These are phyloP conservation scores for Lactuca sativa DNA, from an alignment of 129 eudicot species.

Conservation along the genomic window DNA sequence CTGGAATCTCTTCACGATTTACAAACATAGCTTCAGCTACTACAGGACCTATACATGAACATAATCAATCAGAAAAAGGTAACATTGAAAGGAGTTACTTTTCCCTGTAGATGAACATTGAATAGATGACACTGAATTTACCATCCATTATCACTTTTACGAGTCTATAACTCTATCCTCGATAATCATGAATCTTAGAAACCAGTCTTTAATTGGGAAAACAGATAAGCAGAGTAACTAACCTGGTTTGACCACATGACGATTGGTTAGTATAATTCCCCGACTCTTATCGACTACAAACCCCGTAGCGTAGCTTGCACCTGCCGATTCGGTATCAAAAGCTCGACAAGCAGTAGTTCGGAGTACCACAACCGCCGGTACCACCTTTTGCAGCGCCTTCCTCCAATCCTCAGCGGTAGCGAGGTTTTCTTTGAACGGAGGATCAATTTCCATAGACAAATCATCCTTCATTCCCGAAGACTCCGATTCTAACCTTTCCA, in stretches of 20 bases:
- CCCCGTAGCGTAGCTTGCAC: constrained; percentile 92
- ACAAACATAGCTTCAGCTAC: constrained; percentile 98
- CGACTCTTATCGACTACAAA: constrained; percentile 87
- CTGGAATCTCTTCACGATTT: constrained; percentile 88
- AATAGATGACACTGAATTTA: not conserved
- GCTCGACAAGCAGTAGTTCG: constrained; percentile 92
- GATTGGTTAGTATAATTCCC: constrained; percentile 93
- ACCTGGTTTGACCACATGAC: constrained; percentile 98
- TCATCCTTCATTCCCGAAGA: constrained; percentile 59
- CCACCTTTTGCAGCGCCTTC: constrained; percentile 77
- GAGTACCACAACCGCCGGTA: constrained; percentile 96
- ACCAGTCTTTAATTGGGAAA: not conserved
- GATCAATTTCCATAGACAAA: constrained; percentile 85
- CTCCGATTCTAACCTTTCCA: constrained; percentile 63
- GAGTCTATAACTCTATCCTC: not conserved
- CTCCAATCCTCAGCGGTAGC: constrained; percentile 98
- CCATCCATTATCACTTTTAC: not conserved
- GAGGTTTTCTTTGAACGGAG: constrained; percentile 63
- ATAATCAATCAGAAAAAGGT: constrained; percentile 8
- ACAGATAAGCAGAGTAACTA: not conserved
- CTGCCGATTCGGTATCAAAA: constrained; percentile 93
- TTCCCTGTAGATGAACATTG: too few relatives aligned
- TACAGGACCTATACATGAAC: constrained; percentile 64
- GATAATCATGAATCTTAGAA: not conserved
- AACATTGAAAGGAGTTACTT: not conserved